Conservation (phyloP, 805 yeast species). For the Ascoidea tarda region DNA sequence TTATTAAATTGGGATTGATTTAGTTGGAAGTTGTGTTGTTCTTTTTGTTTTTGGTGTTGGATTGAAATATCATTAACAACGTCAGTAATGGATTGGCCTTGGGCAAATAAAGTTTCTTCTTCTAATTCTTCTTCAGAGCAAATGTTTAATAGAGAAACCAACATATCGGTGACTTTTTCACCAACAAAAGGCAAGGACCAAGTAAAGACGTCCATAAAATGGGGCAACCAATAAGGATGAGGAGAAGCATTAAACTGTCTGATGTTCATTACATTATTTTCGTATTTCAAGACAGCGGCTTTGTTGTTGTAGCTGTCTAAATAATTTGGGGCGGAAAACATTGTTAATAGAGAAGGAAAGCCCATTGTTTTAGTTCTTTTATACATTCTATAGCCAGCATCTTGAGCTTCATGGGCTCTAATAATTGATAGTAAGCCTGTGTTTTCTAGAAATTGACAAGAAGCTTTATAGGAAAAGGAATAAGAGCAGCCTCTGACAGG, state of each 20-base stretch:
- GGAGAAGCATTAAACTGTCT: constrained; percentile 87
- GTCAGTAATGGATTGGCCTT: constrained; percentile 19
- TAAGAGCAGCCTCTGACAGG: constrained; percentile 85
- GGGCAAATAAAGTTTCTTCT: constrained; percentile 46
- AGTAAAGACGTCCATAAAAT: constrained; percentile 92
- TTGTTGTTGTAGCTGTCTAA: constrained; percentile 85
- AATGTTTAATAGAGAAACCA: constrained; percentile 77
- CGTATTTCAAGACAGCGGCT: constrained; percentile 90
- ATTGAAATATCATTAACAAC: constrained; percentile 6
- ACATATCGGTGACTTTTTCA: constrained; percentile 88
- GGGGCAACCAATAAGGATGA: constrained; percentile 95
- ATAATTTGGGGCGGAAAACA: constrained; percentile 93
- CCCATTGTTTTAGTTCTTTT: constrained; percentile 71
- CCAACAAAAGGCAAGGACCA: constrained; percentile 98
- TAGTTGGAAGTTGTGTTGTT: constrained; percentile 2
- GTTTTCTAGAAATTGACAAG: constrained; percentile 61
- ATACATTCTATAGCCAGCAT: constrained; percentile 93
- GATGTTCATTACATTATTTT: constrained; percentile 84
- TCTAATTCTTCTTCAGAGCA: constrained; percentile 93
- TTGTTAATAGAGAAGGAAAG: constrained; percentile 79
- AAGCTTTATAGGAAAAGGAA: constrained; percentile 73
- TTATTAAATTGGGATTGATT: constrained; percentile 5
- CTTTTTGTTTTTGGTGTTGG: constrained; percentile 1
- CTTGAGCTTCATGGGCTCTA: constrained; percentile 96
- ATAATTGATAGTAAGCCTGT: constrained; percentile 75